Evolutionary conservation across 768 basidiomycete species (phyloP), one percentile per base, ranked within the genome.

Genomic region (Cyathus striatus): DNA sequence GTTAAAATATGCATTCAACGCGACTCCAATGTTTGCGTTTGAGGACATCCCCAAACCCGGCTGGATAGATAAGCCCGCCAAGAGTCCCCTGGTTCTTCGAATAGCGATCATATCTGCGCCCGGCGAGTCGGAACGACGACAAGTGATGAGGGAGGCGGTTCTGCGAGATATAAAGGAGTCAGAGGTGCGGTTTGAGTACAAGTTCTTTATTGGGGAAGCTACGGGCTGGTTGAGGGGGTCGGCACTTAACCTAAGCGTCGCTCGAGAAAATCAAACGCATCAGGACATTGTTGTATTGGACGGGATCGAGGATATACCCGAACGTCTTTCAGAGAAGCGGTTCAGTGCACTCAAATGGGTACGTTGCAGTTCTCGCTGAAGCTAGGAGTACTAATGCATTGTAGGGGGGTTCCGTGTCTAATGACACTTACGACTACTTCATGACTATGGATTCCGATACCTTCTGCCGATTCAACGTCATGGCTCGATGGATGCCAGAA

Each of bases 341-440:
- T 37, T n/a, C 35, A 13, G 35, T 20, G 35, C 35, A 20, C 35
- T 37, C 10, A 13, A 37, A 9, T 37, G 35, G 35, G 35, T 37
- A 20, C n/a, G 35, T 37, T 10, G 18, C n/a, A 20, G 9, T 20
- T 37, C 10, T 20, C n/a, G n/a, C 12, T 37, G 10, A 13, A 10
- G 1, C 21, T 37, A 13, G 12, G 10, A 37, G 12, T 10, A 3
- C 35, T 20, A n/a, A 20, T n/a, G 12, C 10, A 37, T 9, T 20
- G 10, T 37, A 37, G 35, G 35, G n/a, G 12, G 35, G 35, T 9
- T 14, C 13, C 13, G 3, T 20, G 21, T 20, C 13, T 6, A 2
- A 37, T 20, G 35, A 37, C 35, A 37, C n/a, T 37, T 37, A 37
- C 35, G 35, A 37, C 35, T 37, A 37, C 6, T 37, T 37, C 6